Conservation (phyloP, 495 filamentous ascomycete genomes). For the Trichoderma orchidacearum region DNA sequence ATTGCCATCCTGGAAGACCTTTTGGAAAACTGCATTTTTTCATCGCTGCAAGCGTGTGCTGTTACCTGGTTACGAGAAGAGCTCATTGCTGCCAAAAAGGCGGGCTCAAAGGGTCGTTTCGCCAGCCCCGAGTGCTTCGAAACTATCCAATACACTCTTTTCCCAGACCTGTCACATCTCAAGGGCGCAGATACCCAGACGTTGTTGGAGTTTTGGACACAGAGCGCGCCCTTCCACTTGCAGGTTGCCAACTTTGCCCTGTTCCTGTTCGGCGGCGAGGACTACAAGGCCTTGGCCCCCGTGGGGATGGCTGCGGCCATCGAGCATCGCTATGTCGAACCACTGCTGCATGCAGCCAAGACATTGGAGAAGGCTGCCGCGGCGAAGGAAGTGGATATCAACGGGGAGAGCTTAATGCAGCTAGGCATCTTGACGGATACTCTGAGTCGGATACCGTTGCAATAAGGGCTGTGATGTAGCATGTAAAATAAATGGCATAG, state of each 20-base stretch:
- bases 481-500: background rate
- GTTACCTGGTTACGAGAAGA: constrained; percentile 84
- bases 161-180: constrained; percentile 21
- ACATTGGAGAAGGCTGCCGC: constrained; percentile 23
- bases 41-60: constrained; percentile 66
- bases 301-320: constrained; percentile 29
- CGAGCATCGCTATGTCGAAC: constrained; percentile 37
- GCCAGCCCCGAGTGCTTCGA: constrained; percentile 35
- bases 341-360: constrained; percentile 28
- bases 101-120: constrained; percentile 26
- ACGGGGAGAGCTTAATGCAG: constrained; percentile 14
- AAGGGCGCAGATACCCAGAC: constrained; percentile 11
- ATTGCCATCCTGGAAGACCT: constrained; percentile 69
- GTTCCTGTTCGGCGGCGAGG: constrained; percentile 30
- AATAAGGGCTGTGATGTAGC: background rate
- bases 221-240: constrained; percentile 26
- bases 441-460: constrained; percentile 12
- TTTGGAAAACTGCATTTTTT: constrained; percentile 65
- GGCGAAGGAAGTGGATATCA: constrained; percentile 9
- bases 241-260: constrained; percentile 36
- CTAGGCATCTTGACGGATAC: constrained; percentile 23
- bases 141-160: constrained; percentile 28
- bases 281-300: constrained; percentile 24
- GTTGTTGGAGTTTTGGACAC: constrained; percentile 18
- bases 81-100: constrained; percentile 36